Conservation (phyloP, 305 asterid species). For the Fraxinus greggii region DNA sequence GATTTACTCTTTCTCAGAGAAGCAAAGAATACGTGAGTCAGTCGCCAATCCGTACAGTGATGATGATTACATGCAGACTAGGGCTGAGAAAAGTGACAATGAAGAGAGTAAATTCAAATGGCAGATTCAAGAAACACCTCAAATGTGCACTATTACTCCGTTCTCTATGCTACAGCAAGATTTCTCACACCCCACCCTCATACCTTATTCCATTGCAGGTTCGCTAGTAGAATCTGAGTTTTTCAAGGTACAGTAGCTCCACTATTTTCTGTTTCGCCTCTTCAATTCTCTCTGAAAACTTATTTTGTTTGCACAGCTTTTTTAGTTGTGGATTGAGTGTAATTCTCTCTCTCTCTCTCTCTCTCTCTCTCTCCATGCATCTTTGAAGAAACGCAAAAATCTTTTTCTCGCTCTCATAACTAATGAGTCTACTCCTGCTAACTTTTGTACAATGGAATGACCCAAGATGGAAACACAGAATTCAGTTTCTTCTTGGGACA, state of each 20-base stretch:
- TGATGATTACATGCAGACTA: slow-evolving; percentile 49
- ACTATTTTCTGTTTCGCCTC: background rate
- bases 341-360: background rate
- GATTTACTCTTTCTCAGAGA: slow-evolving; percentile 25
- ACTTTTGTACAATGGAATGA: background rate
- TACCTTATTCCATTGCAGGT: slow-evolving; percentile 33
- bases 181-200: background rate
- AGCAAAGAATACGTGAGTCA: slow-evolving; percentile 34
- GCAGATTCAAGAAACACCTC: slow-evolving; percentile 26
- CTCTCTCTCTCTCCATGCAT: slow-evolving; percentile 3
- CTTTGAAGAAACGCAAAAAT: background rate
- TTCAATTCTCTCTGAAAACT: background rate
- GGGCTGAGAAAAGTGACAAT: slow-evolving; percentile 22
- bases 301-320: background rate
- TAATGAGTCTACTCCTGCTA: background rate
- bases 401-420: background rate
- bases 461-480: background rate
- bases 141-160: background rate
- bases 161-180: slow-evolving; percentile 4
- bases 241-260: slow-evolving; percentile 39
- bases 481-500: background rate
- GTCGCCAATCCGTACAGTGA: slow-evolving; percentile 36
- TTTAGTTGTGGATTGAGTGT: background rate
- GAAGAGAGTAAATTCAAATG: slow-evolving; percentile 27
- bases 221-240: slow-evolving; percentile 29